Conservation (phyloP, 805 yeast genomes). For the Suhomyces sp. region DNA sequence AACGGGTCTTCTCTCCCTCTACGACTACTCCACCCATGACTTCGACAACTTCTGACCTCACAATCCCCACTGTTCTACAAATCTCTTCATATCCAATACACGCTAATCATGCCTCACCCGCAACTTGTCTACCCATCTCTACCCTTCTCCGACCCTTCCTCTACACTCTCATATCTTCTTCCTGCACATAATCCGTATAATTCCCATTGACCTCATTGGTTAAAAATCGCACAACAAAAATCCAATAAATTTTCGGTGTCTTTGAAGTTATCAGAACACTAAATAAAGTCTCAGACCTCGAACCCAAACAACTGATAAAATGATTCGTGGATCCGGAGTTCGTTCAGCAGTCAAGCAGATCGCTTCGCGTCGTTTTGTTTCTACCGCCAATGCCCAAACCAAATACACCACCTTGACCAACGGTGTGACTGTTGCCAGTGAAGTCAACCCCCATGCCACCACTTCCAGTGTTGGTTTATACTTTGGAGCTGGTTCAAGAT, state of each 20-base stretch:
- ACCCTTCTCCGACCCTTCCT: too few species aligned
- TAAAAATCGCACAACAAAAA: slow-evolving; percentile 1
- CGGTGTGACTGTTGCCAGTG: slow-evolving; percentile 74
- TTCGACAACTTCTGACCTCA: neutral
- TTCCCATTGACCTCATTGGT: slow-evolving; percentile 5
- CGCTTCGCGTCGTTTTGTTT: slow-evolving; percentile 53
- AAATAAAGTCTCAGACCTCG: neutral
- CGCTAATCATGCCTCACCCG: neutral
- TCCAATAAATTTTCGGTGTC: slow-evolving; percentile 4
- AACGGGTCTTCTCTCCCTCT: neutral
- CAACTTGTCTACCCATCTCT: too few species aligned
- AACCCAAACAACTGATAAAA: slow-evolving; percentile 8
- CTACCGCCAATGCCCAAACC: slow-evolving; percentile 57
- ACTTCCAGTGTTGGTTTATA: slow-evolving; percentile 67
- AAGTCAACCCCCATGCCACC: slow-evolving; percentile 52
- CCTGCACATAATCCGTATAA: slow-evolving; percentile 1
- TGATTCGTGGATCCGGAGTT: slow-evolving; percentile 44
- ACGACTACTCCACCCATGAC: neutral
- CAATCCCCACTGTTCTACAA: neutral
- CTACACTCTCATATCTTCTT: too few species aligned
- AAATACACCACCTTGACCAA: slow-evolving; percentile 69
- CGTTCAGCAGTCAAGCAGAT: slow-evolving; percentile 27
- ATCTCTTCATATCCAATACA: neutral
- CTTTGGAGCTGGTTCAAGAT: slow-evolving; percentile 73
- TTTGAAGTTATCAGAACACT: neutral